Conservation (phyloP, 805 yeast species). For the Grigorovia jiainica region DNA sequence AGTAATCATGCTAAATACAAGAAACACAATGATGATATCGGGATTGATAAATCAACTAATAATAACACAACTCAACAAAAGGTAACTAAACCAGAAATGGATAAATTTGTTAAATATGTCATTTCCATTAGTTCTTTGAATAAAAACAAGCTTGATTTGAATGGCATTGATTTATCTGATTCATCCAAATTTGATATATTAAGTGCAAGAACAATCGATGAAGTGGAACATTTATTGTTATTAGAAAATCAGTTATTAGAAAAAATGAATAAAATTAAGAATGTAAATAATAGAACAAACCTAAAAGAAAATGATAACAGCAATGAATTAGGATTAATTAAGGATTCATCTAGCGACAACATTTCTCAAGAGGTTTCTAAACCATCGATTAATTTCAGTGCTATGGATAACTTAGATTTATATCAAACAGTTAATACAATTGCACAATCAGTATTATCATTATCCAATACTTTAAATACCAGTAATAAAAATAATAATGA, state of each 20-base stretch:
- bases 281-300: not conserved
- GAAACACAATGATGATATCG: constrained; percentile 1
- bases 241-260: constrained; percentile 34
- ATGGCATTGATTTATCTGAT: constrained; percentile 5
- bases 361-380: not conserved
- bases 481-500: not conserved
- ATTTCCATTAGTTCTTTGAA: constrained; percentile 29
- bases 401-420: constrained; percentile 28
- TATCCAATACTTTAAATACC: constrained; percentile 22
- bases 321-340: not conserved
- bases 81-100: constrained; percentile 23
- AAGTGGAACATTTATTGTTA: constrained; percentile 46
- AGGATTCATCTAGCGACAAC: not conserved
- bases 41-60: too few relatives aligned
- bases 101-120: constrained; percentile 29
- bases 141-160: constrained; percentile 7
- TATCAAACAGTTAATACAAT: constrained; percentile 28
- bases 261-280: constrained; percentile 1
- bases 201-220: constrained; percentile 64
- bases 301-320: not conserved
- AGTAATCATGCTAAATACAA: constrained; percentile 13
- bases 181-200: constrained; percentile 47
- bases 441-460: constrained; percentile 28
- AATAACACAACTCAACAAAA: too few relatives aligned
- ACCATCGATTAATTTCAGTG: constrained; percentile 14